Conservation (phyloP, 441 rosid species). For the Flueggea neowawraea region DNA sequence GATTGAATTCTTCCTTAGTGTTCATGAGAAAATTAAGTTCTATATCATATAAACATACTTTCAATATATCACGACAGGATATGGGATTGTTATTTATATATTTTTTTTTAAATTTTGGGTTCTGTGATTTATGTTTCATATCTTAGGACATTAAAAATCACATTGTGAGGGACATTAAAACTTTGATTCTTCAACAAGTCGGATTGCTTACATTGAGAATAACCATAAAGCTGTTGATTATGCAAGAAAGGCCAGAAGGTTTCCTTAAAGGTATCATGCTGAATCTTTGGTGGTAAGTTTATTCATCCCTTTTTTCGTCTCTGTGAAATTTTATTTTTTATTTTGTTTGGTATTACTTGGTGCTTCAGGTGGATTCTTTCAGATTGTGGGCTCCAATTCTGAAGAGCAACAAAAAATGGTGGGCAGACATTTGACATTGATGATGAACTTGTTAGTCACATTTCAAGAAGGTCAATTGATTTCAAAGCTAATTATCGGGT, state of each 20-base stretch:
- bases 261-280: conserved; percentile 74
- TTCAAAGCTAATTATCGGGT: conserved; percentile 88
- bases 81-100: no score
- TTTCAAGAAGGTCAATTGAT: conserved; percentile 85
- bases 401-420: conserved; percentile 95
- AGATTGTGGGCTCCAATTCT: conserved; percentile 73
- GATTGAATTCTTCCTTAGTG: no score
- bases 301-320: not conserved
- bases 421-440: conserved; percentile 88
- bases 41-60: no score
- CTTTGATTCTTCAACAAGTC: conserved; percentile 42
- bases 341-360: not conserved
- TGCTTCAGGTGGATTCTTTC: conserved; percentile 5
- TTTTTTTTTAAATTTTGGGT: no score
- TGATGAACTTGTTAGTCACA: conserved; percentile 89
- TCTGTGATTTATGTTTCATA: no score
- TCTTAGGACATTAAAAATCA: no score
- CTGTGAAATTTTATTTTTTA: not conserved
- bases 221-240: conserved; percentile 77
- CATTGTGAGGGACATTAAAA: no score
- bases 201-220: conserved; percentile 79
- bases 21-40: no score
- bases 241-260: conserved; percentile 86
- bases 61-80: no score
- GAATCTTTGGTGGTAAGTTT: not conserved